A percentile compares a stretch with the other conserved stretches of the same genome.
Evolutionary conservation across 192 early-diverging fungal species (phyloP).

Genomic region (Lobosporangium transversale): DNA sequence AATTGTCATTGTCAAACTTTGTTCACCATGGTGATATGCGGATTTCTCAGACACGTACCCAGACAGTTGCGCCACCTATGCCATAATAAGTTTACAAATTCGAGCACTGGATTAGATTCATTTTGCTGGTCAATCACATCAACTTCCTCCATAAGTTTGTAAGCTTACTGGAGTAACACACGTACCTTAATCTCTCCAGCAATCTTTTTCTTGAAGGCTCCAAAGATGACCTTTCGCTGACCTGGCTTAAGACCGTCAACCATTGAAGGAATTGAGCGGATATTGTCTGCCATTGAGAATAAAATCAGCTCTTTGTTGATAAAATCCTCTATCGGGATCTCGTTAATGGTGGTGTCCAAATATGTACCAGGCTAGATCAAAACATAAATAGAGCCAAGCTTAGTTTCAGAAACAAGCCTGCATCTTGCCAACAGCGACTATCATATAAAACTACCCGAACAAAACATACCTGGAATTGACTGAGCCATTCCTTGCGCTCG

Average conservation of each 20-base stretch:
- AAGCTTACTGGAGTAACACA: too few relatives aligned
- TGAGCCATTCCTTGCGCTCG: conserved; percentile 96
- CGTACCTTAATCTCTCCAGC: conserved; percentile 86
- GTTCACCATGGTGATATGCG: conserved; percentile 97
- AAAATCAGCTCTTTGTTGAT: conserved; percentile 95
- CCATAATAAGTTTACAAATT: not conserved
- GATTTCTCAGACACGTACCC: conserved; percentile 91
- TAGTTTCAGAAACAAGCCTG: not conserved
- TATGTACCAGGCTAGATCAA: conserved; percentile 80
- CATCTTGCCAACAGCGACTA: not conserved
- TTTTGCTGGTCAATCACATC: not conserved
- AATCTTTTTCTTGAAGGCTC: conserved; percentile 84
- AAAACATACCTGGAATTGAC: conserved; percentile 64
- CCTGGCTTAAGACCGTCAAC: conserved; percentile 98
- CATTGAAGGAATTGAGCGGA: conserved; percentile 91
- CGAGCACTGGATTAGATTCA: too few relatives aligned
- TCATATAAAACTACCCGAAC: not conserved
- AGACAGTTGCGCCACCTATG: conserved; percentile 80
- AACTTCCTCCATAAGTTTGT: too few relatives aligned
- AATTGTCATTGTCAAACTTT: conserved; percentile 83
- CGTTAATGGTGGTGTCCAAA: conserved; percentile 82
- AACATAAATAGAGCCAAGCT: not conserved
- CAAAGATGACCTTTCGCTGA: conserved; percentile 94
- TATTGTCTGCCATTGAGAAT: conserved; percentile 95
- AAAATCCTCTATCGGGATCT: conserved; percentile 89